Evolutionary conservation across 352 stramenopile species (phyloP), one percentile per base, ranked within the genome.

Genomic region (Lagenidium giganteum): DNA sequence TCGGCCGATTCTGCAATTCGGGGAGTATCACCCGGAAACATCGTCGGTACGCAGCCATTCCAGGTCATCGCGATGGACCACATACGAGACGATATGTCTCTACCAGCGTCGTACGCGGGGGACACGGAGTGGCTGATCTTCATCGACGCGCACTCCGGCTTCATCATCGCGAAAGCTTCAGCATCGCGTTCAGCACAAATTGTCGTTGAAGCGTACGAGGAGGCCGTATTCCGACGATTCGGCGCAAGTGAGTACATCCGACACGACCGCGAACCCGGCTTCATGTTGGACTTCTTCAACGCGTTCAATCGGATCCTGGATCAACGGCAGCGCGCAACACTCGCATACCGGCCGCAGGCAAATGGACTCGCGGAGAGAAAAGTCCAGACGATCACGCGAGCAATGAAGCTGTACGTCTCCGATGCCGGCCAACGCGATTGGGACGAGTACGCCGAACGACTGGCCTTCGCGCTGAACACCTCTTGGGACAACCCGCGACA

Each of bases 361-460:
- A 61, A 61, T 35, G 52, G 52, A 7, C 39, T 7, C 3, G 25
- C 29, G 3, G 52, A 61, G 29, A 23, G 52, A 25, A 48, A 34
- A 18, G 41, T 61, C 9, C 52, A 61, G 31, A 61, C 52, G 6
- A 23, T 61, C 12, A 51, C 50, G 27, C 32, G 16, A 5, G 52
- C 52, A 5, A 31, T 61, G 4, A 40, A 38, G 27, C 16, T 51
- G 8, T 61, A 61, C 31, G 36, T 61, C 5, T 25, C 39, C 18
- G 52, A 61, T 25, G 22, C 29, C 9, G 33, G 0, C 4, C 52
- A 61, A 31, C 18, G 41, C 0, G 52, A 61, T 20, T 61, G 52
- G 52, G 52, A 61, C 26, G 45, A 51, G 7, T 61, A 61, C 26
- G 52, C 42, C 0, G 32, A 47, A 17, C 28, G 40, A 6, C 26